These are phyloP conservation scores for Staphylotrichum tortipilum DNA, from an alignment of 495 filamentous ascomycete genomes.

Conservation along the genomic window DNA sequence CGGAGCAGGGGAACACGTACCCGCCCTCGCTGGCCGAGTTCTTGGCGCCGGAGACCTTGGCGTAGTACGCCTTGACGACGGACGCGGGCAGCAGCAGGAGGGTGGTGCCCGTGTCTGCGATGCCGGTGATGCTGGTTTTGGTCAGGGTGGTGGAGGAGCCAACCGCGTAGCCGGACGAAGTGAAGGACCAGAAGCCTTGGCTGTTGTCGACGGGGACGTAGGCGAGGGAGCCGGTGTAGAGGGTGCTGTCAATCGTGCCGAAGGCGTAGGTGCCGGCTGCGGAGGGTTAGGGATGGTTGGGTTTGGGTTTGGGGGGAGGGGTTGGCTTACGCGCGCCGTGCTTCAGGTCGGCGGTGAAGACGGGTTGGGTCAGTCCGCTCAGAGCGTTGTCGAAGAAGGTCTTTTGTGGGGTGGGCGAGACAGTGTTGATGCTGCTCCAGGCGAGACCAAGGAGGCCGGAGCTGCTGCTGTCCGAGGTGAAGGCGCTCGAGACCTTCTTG, in stretches of 20 bases:
- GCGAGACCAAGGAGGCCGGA: conserved; percentile 72
- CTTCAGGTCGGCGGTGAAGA: conserved; percentile 65
- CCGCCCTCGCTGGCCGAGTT: conserved; percentile 47
- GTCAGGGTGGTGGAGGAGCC: conserved; percentile 37
- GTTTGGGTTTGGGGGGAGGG: too few relatives aligned
- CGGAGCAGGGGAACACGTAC: conserved; percentile 58
- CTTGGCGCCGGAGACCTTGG: conserved; percentile 42
- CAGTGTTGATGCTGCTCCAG: conserved; percentile 65
- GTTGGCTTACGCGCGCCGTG: conserved; percentile 34
- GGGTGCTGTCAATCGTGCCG: conserved; percentile 56
- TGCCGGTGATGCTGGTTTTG: conserved; percentile 36
- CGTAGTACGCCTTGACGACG: conserved; percentile 58
- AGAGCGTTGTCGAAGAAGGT: conserved; percentile 70
- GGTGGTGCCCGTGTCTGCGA: conserved; percentile 66
- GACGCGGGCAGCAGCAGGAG: conserved; percentile 53
- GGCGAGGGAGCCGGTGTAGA: conserved; percentile 55
- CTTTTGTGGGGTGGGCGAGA: conserved; percentile 48
- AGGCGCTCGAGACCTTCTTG: conserved; percentile 48
- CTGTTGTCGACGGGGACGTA: conserved; percentile 51
- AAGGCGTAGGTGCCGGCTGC: conserved; percentile 63
- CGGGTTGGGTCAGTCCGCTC: conserved; percentile 41
- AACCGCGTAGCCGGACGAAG: conserved; percentile 52
- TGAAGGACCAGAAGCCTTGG: conserved; percentile 67
- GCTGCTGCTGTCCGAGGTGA: conserved; percentile 50
- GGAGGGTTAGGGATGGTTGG: too few relatives aligned